These are phyloP conservation scores for Carpinus fangiana DNA, from an alignment of 306 rosid species.

Conservation along the genomic window DNA sequence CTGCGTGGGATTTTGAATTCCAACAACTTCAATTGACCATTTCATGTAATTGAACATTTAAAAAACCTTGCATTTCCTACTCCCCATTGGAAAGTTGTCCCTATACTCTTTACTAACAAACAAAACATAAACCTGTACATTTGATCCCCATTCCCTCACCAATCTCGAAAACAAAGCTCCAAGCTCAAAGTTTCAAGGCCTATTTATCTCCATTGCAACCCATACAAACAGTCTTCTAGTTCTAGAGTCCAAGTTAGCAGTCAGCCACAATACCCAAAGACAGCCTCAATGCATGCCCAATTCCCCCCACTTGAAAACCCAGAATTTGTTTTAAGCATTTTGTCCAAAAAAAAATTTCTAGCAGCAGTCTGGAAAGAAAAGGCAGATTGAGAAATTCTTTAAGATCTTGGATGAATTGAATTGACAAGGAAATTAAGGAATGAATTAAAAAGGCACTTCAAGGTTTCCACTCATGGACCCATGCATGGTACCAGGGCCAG, in stretches of 20 bases:
- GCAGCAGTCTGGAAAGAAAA: no score
- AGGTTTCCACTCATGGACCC: not conserved
- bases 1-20: conserved; percentile 39
- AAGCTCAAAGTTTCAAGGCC: no score
- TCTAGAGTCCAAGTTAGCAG: not conserved
- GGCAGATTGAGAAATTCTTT: no score
- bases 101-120: not conserved
- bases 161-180: no score
- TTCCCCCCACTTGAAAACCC: no score
- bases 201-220: no score
- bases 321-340: not conserved
- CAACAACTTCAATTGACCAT: conserved; percentile 25
- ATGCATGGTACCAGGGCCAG: conserved; percentile 12
- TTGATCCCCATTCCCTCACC: not conserved
- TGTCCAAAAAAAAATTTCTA: no score
- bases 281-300: no score
- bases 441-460: no score
- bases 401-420: no score
- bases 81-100: conserved; percentile 23
- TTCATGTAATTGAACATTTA: not conserved
- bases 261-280: not conserved
- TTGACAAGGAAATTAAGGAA: no score
- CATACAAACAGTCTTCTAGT: not conserved
- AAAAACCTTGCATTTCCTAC: not conserved
- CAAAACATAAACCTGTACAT: conserved; percentile 18